Evolutionary conservation across 352 stramenopile genomes (phyloP).

Genomic region (Thalassiosira pacifica): DNA sequence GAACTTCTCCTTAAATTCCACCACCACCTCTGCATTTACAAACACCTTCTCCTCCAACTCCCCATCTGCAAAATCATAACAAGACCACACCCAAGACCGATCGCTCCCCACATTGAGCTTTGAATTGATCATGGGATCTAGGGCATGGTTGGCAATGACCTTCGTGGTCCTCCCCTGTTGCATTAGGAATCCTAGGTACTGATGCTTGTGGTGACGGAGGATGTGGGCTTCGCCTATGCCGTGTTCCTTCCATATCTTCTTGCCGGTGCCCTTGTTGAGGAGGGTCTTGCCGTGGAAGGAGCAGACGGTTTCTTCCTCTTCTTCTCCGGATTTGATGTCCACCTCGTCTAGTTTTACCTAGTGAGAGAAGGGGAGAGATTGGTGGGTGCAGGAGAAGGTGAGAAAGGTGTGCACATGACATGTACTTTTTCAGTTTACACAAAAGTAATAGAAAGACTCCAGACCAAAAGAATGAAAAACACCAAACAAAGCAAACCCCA

Average conservation of each 20-base stretch:
- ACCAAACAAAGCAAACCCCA: no score
- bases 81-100: conserved; percentile 97
- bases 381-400: no score
- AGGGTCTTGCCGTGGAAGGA: conserved; percentile 95
- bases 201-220: conserved; percentile 95
- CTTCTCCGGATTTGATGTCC: conserved; percentile 97
- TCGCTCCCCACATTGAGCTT: conserved; percentile 96
- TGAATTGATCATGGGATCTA: conserved; percentile 96
- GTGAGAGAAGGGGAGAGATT: not conserved
- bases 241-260: conserved; percentile 97
- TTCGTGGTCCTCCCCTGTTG: conserved; percentile 99
- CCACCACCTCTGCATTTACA: conserved; percentile 93
- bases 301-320: conserved; percentile 95
- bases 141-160: conserved; percentile 97
- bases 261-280: conserved; percentile 97
- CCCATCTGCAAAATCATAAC: conserved; percentile 97
- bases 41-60: conserved; percentile 91
- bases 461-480: no score
- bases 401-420: no score
- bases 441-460: no score
- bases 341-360: conserved; percentile 92
- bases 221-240: conserved; percentile 97
- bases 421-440: no score
- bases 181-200: conserved; percentile 94
- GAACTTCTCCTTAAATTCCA: conserved; percentile 97